phyloP scores from a whole-genome alignment of 2,329 filamentous ascomycete species.

The Ophiosphaerella korrae region DNA sequence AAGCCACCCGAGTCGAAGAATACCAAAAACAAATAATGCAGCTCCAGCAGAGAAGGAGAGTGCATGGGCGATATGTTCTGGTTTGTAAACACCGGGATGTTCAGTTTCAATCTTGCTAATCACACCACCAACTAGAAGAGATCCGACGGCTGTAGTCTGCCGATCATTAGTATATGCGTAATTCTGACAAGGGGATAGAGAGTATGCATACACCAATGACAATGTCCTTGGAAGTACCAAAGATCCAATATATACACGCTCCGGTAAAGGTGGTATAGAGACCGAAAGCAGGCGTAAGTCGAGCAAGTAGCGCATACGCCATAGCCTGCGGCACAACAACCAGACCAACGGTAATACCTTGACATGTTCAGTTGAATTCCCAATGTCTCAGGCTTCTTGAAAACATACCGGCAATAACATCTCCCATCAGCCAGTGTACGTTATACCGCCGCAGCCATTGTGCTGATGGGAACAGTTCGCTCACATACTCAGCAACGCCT shows the following conservation, averaged over 20 bases:
- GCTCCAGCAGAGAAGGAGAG: conserved; percentile 77
- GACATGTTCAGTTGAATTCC: not conserved
- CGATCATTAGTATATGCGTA: conserved; percentile 3
- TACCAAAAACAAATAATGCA: conserved; percentile 78
- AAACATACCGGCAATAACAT: conserved; percentile 36
- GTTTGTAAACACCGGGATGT: conserved; percentile 61
- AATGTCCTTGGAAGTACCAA: conserved; percentile 96
- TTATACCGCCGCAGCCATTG: conserved; percentile 38
- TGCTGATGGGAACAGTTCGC: conserved; percentile 33
- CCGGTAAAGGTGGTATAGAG: conserved; percentile 96
- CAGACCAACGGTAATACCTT: conserved; percentile 66
- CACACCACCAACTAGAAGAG: conserved; percentile 81
- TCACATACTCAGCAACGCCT: conserved; percentile 29
- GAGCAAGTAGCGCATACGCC: conserved; percentile 86
- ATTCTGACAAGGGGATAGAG: not conserved
- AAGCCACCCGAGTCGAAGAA: conserved; percentile 83
- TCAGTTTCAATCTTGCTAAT: conserved; percentile 66
- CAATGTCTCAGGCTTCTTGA: no score
- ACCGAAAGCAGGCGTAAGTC: conserved; percentile 77
- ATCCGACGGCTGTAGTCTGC: conserved; percentile 91
- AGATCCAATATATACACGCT: conserved; percentile 92
- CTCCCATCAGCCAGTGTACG: conserved; percentile 37
- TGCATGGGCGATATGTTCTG: conserved; percentile 75
- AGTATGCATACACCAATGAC: conserved; percentile 77
- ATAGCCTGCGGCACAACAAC: conserved; percentile 93